Base-by-base conservation (phyloP, 2,329 filamentous ascomycete genomes). In the Hirsutella minnesotensis region DNA sequence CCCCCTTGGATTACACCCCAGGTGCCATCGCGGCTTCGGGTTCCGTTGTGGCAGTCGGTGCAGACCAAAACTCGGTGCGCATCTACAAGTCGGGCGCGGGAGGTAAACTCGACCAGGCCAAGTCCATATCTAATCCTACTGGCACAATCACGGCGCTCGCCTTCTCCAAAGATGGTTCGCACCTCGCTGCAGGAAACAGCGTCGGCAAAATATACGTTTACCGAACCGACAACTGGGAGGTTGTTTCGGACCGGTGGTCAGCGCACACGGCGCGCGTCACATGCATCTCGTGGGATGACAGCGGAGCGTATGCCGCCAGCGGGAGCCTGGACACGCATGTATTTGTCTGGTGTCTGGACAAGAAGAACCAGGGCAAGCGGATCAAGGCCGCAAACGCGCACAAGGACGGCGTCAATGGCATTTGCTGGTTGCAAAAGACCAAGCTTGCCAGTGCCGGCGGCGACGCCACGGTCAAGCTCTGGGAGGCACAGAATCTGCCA, bases 391-490 rank as follows among this genome's bases (percentile, higher is more conserved):
- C 79, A 19, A 94, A 95, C 57, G 88, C 90, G 40, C 92, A 98
- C 67, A 95, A 95, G 66, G 92, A 96, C 57, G 92, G 92, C 9
- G 88, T 96, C 16, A 87, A 83, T 51, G 90, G 86, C 15, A 83
- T 96, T 15, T 75, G 75, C 12, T 98, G 90, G 88, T 72, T 86
- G 13, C 73, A 72, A 22, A 77, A 74, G 9, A 70, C 70, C 45
- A 86, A 76, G 64, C 72, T 96, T 40, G 79, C 85, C 9, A 94
- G 83, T 52, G 78, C 79, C 4, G 92, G 92, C 38, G 85, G 81
- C 10, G 92, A 98, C 72, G 90, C 86, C 29, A 82, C 86, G 1
- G 75, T 98, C 39, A 98, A 96, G 72, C 72, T 90, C 40, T 98
- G 92, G 92, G 54, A 58, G 31, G 56, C 65, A 24, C 53, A 61